These are phyloP conservation scores for Zasmidium citrigriseum DNA, from an alignment of 2,329 filamentous ascomycete species.

Conservation along the genomic window DNA sequence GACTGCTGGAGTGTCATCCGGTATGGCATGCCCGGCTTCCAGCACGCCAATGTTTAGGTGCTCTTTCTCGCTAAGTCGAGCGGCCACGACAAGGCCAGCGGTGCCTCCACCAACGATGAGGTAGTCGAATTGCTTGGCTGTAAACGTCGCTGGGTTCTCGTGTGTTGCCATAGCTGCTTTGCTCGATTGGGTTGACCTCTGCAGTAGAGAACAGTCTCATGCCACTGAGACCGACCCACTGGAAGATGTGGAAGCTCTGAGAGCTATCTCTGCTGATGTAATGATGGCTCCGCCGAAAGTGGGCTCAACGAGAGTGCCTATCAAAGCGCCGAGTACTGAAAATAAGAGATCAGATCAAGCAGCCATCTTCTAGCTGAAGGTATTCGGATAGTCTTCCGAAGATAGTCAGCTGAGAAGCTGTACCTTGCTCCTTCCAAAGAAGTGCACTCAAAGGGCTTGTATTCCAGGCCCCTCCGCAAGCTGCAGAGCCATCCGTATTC, in stretches of 20 bases:
- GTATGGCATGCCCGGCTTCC: conserved; percentile 29
- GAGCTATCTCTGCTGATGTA: neutral
- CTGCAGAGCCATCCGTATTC: neutral
- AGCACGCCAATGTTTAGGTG: conserved; percentile 34
- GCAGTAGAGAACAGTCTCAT: too few relatives aligned
- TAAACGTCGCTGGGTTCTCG: neutral
- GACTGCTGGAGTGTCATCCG: conserved; percentile 3
- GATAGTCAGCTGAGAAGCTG: neutral
- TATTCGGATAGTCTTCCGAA: too few relatives aligned
- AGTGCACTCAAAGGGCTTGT: neutral
- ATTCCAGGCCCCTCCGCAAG: neutral
- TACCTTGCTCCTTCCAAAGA: neutral
- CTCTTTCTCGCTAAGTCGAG: conserved; percentile 28
- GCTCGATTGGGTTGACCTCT: too few relatives aligned
- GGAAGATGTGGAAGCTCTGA: neutral
- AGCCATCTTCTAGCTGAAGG: too few relatives aligned
- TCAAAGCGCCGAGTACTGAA: too few relatives aligned
- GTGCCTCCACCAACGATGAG: conserved; percentile 35
- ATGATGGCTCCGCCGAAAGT: neutral
- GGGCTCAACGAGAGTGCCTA: too few relatives aligned
- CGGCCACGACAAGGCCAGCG: conserved; percentile 30
- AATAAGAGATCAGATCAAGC: too few relatives aligned
- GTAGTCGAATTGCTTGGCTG: conserved; percentile 22
- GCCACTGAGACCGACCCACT: neutral
- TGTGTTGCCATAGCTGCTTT: neutral